Evolutionary conservation across 108 stramenopile species (phyloP), one percentile per base, ranked within the genome.

Genomic region (Cyclostephanos tholiformis): DNA sequence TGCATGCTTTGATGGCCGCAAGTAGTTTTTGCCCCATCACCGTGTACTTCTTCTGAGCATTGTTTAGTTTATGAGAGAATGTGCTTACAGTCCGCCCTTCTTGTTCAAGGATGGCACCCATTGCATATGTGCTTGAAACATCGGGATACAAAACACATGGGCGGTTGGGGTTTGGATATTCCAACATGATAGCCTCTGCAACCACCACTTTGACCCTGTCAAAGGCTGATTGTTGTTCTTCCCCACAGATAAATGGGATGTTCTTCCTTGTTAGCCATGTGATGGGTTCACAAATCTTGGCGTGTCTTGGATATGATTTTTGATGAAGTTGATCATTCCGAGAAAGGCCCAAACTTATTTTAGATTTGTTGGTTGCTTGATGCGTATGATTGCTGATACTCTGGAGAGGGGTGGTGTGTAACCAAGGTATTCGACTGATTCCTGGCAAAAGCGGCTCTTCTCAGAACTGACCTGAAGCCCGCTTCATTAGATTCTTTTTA

Each of bases 11-110:
- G 22, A 68, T 63, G 27, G 73, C 63, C 19, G 73, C 66, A 17
- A 87, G 66, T 0, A 84, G 39, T 65, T 87, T 83, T 41, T 78
- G 66, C 62, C 84, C 84, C 14, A 38, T 71, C 0, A 71, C 72
- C 13, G 83, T 78, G 56, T 82, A 84, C 23, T 72, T 74, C 6
- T 59, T 12, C 62, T 86, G 80, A 11, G 85, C 72, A 2, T 53
- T 48, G 27, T 61, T 82, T 39, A 83, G 65, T 25, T 83, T 83
- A 1, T 67, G 10, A 7, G 49, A 60, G 26, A 71, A 82, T 50
- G 51, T 70, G 39, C 63, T 64, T 13, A 79, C 36, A n/a, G n/a
- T n/a, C n/a, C n/a, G n/a, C n/a, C n/a, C n/a, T n/a, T n/a, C n/a
- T n/a, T n/a, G 6, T 67, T 51, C 14, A 44, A 23, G 17, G 71